Base-by-base conservation (phyloP, 371 early-diverging fungal genomes). In the Circinella umbellata region DNA sequence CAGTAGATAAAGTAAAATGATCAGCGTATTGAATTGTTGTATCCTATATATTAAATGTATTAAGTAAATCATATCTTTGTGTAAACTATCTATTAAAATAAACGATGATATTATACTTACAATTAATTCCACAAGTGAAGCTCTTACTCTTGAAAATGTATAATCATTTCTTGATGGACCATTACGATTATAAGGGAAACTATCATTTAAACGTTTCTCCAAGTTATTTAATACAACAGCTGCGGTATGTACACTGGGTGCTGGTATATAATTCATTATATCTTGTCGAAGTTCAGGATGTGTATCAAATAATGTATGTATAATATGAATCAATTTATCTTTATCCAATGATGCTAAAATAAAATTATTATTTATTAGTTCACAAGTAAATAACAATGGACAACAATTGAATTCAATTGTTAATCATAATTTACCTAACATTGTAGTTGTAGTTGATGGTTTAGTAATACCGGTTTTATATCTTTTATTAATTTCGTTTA, bases 131-230 rank as follows among this genome's bases (percentile, higher is more conserved):
- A 82, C 74, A 27, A 97, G 79, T 15, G 85, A 83, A 42, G 92
- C 91, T 69, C 90, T 83, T 54, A 96, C 94, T 71, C 98, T 86
- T 73, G 93, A 91, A 78, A 90, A 97, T 13, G 95, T 89, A 80
- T 98, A 98, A 75, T 93, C 94, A 74, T 94, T 93, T 63, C 88
- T 82, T 20, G 88, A 88, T 17, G 92, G 91, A 8, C 96, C 97
- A 67, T 88, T 80, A 64, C 91, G 90, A 63, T 86, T 89, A 82
- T 95, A 98, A 0, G 97, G 97, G 72, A 95, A 95, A 15, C 92
- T 86, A 6, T 90, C 89, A 38, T 79, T 80, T 59, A 97, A 78
- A 51, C 86, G 85, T 72, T 90, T 90, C 71, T 95, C 92, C 63
- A 93, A 79, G 27, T 87, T 84, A 49, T 76, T 73, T 49, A 98